phyloP scores from a whole-genome alignment of 2,329 filamentous ascomycete genomes.

The Fonsecaea monophora region DNA sequence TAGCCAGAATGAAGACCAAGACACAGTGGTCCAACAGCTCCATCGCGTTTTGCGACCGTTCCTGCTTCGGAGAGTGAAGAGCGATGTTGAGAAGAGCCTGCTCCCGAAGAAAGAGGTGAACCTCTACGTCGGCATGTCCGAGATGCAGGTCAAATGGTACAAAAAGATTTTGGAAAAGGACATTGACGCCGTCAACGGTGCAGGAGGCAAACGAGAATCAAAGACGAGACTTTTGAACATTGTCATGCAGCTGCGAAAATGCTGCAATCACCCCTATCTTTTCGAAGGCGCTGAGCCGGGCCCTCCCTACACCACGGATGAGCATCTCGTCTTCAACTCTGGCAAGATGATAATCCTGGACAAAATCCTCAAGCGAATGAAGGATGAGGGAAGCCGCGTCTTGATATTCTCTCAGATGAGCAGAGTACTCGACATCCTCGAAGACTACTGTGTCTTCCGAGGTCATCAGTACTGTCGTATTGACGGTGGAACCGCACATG shows the following conservation, averaged over 20 bases:
- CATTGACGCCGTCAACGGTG: conserved; percentile 97
- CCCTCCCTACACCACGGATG: conserved; percentile 96
- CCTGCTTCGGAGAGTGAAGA: conserved; percentile 93
- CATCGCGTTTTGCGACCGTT: conserved; percentile 93
- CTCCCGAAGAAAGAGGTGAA: conserved; percentile 98
- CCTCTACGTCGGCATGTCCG: conserved; percentile 95
- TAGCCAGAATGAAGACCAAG: conserved; percentile 85
- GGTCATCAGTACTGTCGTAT: conserved; percentile 97
- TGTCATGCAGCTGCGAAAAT: conserved; percentile 98
- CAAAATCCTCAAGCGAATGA: conserved; percentile 82
- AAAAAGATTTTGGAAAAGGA: conserved; percentile 99
- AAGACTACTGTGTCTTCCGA: conserved; percentile 97
- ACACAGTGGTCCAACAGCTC: conserved; percentile 93
- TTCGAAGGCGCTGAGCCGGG: conserved; percentile 98
- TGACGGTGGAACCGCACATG: conserved; percentile 93
- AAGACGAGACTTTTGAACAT: conserved; percentile 98
- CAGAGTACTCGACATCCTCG: conserved; percentile 91
- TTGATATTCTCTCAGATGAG: conserved; percentile 99
- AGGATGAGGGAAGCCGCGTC: conserved; percentile 88
- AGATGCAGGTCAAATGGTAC: conserved; percentile 99
- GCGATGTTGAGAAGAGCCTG: conserved; percentile 96
- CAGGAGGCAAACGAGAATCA: conserved; percentile 93
- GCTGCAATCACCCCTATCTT: conserved; percentile 97
- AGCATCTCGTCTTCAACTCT: conserved; percentile 90
- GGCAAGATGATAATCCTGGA: conserved; percentile 98